Evolutionary conservation across 2,329 filamentous ascomycete genomes (phyloP).

Genomic region (Talaromyces rugulosus): DNA sequence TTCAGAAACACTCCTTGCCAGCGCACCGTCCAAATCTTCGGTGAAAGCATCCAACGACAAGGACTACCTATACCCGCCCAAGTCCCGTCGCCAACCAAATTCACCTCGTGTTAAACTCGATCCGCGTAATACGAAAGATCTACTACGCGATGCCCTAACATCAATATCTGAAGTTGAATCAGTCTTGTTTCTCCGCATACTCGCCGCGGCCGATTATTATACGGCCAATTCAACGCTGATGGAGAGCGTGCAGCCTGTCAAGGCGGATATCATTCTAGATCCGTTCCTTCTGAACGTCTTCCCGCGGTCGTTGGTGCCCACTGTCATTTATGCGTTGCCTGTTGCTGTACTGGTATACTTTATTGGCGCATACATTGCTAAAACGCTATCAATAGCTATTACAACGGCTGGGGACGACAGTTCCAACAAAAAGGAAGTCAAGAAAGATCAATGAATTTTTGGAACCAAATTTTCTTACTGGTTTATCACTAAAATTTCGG

Average conservation of each 20-base stretch:
- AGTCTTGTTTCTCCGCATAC: constrained; percentile 67
- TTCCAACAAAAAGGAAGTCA: background rate
- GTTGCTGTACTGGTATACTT: constrained; percentile 55
- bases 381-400: constrained; percentile 22
- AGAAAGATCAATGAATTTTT: background rate
- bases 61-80: constrained; percentile 12
- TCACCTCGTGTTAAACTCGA: background rate
- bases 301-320: constrained; percentile 71
- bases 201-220: constrained; percentile 80
- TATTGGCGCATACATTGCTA: constrained; percentile 29
- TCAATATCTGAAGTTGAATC: constrained; percentile 36
- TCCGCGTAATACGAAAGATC: background rate
- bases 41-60: background rate
- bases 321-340: constrained; percentile 61
- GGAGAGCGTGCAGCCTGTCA: constrained; percentile 66
- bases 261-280: constrained; percentile 79
- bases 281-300: constrained; percentile 77
- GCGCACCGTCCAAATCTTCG: background rate
- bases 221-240: constrained; percentile 71
- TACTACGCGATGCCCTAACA: background rate
- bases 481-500: background rate
- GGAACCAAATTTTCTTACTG: too few species aligned
- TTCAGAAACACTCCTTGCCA: constrained; percentile 48
- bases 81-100: constrained; percentile 14
- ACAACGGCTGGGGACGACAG: background rate